Evolutionary conservation across 805 yeast genomes (phyloP).

Genomic region (Kregervanrija pseudodelftensis): DNA sequence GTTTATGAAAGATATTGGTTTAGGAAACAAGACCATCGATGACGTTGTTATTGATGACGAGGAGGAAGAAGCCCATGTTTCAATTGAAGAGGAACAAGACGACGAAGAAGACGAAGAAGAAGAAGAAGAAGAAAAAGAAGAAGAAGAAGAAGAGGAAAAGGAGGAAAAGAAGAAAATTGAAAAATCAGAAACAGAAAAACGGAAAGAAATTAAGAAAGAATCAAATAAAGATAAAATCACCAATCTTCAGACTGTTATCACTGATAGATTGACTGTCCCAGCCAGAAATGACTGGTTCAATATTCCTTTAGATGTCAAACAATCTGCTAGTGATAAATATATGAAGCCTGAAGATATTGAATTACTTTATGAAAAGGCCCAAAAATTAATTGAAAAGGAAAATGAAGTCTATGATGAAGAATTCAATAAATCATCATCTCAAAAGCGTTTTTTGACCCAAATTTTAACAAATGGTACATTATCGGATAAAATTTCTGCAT

Average conservation of each 20-base stretch:
- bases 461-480: slow-evolving; percentile 88
- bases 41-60: slow-evolving; percentile 30
- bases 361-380: slow-evolving; percentile 58
- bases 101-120: slow-evolving; percentile 30
- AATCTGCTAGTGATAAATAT: slow-evolving; percentile 26
- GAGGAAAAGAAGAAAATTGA: slow-evolving; percentile 21
- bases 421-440: slow-evolving; percentile 69
- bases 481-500: slow-evolving; percentile 89
- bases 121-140: slow-evolving; percentile 30
- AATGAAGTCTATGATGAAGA: slow-evolving; percentile 66
- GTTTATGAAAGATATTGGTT: slow-evolving; percentile 64
- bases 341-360: slow-evolving; percentile 50
- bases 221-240: slow-evolving; percentile 24
- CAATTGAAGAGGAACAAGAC: slow-evolving; percentile 28
- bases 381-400: slow-evolving; percentile 58
- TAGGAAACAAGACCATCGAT: slow-evolving; percentile 32
- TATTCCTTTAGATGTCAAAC: slow-evolving; percentile 33
- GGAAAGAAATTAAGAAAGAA: slow-evolving; percentile 24
- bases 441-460: slow-evolving; percentile 80
- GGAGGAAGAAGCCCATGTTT: slow-evolving; percentile 29
- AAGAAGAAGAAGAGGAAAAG: slow-evolving; percentile 19
- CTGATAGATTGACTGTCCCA: slow-evolving; percentile 51
- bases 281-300: slow-evolving; percentile 74
- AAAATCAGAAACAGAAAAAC: slow-evolving; percentile 22
- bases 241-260: slow-evolving; percentile 41